Percentiles rank a stretch among this genome's conserved stretches.
Conservation (phyloP, 345 rosid genomes). For the Arabis hirsuta region DNA sequence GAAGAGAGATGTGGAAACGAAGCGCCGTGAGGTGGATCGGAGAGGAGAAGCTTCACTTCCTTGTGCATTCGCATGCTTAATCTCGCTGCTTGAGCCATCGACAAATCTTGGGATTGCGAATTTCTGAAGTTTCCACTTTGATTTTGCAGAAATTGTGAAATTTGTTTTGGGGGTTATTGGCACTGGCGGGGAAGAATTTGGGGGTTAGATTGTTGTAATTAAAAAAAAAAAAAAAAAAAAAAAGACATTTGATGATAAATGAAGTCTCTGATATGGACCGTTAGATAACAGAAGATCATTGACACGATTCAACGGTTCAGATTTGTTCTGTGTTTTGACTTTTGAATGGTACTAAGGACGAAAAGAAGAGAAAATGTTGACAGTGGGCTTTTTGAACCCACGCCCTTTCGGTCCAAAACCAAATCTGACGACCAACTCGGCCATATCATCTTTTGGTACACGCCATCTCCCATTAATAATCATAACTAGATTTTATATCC, state of each 20-base stretch:
- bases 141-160: not conserved
- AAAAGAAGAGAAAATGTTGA: conserved; percentile 52
- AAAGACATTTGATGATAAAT: not conserved
- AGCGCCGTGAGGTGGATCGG: conserved; percentile 77
- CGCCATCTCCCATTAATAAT: too few species aligned
- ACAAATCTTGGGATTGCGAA: not conserved
- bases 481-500: too few species aligned
- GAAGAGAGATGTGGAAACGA: conserved; percentile 67
- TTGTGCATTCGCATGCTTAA: conserved; percentile 74
- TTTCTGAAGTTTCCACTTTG: not conserved
- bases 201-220: too few species aligned
- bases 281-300: not conserved
- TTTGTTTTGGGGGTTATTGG: not conserved
- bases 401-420: conserved; percentile 99
- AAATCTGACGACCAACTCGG: conserved; percentile 99
- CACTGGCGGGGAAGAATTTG: not conserved
- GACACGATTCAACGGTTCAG: not conserved
- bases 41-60: conserved; percentile 82
- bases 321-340: not conserved
- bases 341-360: too few species aligned
- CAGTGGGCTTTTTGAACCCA: conserved; percentile 98
- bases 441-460: conserved; percentile 78
- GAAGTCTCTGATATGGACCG: not conserved
- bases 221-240: too few species aligned
- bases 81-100: conserved; percentile 87